Evolutionary conservation across 169 alveolate genomes (phyloP).

Genomic region (Eimeria tenella): DNA sequence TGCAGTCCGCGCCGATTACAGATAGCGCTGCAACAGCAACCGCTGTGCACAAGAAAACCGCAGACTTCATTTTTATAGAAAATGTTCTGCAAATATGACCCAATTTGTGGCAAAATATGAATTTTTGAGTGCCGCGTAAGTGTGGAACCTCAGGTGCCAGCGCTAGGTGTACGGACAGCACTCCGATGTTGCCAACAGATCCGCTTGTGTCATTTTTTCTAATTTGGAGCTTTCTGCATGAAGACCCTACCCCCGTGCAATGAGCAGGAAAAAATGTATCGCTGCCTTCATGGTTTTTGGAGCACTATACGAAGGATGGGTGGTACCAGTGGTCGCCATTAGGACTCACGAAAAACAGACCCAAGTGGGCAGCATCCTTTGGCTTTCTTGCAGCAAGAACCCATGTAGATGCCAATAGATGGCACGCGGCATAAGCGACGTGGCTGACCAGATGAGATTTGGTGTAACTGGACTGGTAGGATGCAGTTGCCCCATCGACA

Average conservation of each 20-base stretch:
- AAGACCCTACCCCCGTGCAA: not conserved
- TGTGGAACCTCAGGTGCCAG: not conserved
- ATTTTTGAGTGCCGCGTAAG: constrained; percentile 6
- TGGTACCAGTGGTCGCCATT: constrained; percentile 24
- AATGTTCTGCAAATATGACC: constrained; percentile 23
- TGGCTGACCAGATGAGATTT: constrained; percentile 60
- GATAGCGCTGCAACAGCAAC: constrained; percentile 64
- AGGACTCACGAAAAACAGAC: constrained; percentile 35
- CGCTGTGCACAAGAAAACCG: constrained; percentile 42
- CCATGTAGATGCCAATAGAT: constrained; percentile 13
- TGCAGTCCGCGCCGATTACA: constrained; percentile 23
- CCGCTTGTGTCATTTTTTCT: constrained; percentile 8
- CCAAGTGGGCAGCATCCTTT: constrained; percentile 24
- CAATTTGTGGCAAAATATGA: not conserved
- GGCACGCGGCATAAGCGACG: constrained; percentile 54
- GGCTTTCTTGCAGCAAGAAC: not conserved
- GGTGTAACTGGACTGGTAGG: constrained; percentile 68
- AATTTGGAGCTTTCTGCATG: constrained; percentile 10
- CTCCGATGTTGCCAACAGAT: not conserved
- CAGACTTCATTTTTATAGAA: constrained; percentile 34
- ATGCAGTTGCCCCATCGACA: not conserved
- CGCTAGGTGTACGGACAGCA: constrained; percentile 38
- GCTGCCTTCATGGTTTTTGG: not conserved
- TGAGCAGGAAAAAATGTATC: not conserved
- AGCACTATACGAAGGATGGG: not conserved